Evolutionary conservation across 1,284 basidiomycete species (phyloP).

Genomic region (Boletus chippewaensis): DNA sequence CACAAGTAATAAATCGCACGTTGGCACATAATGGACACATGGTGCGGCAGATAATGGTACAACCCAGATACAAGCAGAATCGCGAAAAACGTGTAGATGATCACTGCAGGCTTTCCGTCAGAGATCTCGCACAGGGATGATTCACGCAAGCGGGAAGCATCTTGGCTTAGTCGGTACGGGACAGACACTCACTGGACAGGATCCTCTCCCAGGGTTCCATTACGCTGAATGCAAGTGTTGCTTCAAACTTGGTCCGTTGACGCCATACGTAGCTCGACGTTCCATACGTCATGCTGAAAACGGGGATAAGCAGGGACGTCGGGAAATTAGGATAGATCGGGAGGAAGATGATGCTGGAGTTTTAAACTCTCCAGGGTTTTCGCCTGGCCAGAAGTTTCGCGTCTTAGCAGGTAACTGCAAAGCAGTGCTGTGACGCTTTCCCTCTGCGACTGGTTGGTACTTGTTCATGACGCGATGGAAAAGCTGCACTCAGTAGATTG

Average conservation of each 20-base stretch:
- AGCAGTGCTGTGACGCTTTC: no score
- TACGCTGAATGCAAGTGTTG: not conserved
- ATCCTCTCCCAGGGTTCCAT: not conserved
- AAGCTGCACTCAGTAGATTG: no score
- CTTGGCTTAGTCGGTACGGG: not conserved
- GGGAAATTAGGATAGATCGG: not conserved
- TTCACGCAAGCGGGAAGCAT: not conserved
- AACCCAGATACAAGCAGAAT: conserved; percentile 32
- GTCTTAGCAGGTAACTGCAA: no score
- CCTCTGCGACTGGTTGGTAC: no score
- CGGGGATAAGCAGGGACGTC: no score
- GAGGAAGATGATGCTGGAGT: not conserved
- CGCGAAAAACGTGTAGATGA: conserved; percentile 30
- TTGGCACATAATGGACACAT: conserved; percentile 35
- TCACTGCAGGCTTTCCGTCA: conserved; percentile 23
- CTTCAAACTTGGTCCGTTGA: not conserved
- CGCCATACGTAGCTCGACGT: not conserved
- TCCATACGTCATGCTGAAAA: not conserved
- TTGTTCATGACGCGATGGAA: no score
- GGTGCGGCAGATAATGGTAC: conserved; percentile 34
- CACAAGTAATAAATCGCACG: conserved; percentile 38
- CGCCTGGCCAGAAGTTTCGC: no score
- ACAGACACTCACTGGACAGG: not conserved
- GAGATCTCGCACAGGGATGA: not conserved
- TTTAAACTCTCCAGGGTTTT: not conserved